These are phyloP conservation scores for Arabidopsis lyrata DNA, from an alignment of 441 rosid genomes.

Conservation along the genomic window DNA sequence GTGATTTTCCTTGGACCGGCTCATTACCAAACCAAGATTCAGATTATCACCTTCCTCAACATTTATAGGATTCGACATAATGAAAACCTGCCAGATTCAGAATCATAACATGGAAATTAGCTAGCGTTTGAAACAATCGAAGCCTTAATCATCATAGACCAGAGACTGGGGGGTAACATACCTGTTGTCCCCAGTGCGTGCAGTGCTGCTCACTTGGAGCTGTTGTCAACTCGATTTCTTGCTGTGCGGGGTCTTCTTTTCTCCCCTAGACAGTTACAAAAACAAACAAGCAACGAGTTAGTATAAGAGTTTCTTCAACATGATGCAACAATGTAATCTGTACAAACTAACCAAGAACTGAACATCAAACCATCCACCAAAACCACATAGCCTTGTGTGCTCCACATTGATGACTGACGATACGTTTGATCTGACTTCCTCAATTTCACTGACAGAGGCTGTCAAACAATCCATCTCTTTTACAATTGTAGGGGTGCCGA, in stretches of 20 bases:
- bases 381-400: conserved; percentile 73
- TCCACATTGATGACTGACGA: conserved; percentile 55
- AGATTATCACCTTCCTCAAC: conserved; percentile 68
- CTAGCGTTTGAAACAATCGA: not conserved
- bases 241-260: conserved; percentile 71
- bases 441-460: conserved; percentile 74
- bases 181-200: conserved; percentile 99
- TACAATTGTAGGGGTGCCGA: conserved; percentile 72
- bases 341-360: conserved; percentile 72
- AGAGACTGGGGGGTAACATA: conserved; percentile 17
- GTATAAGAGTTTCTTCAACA: conserved; percentile 25
- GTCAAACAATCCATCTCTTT: conserved; percentile 93
- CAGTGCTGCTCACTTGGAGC: conserved; percentile 80
- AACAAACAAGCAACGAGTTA: conserved; percentile 20
- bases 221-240: conserved; percentile 86
- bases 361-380: conserved; percentile 99
- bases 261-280: conserved; percentile 66
- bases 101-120: not conserved
- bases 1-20: conserved; percentile 87
- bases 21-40: conserved; percentile 72
- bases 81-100: conserved; percentile 70
- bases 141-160: not conserved
- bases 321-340: conserved; percentile 23
- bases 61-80: conserved; percentile 61
- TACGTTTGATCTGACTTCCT: conserved; percentile 68